Base-by-base conservation (phyloP, 805 yeast genomes). In the Yarrowia sp. region DNA sequence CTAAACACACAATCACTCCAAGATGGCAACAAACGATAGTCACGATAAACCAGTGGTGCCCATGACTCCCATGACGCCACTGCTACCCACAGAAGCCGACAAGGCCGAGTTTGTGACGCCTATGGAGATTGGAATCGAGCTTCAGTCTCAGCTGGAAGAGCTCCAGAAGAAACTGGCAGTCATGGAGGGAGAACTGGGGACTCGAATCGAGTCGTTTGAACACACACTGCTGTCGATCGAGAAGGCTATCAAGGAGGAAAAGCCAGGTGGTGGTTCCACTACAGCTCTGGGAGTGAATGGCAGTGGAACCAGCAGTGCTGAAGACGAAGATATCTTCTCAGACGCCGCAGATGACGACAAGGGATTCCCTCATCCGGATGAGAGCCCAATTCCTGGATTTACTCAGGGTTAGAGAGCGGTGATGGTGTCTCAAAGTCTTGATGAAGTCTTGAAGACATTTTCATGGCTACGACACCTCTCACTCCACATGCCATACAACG, bases 81-180 rank as follows among this genome's bases (percentile, higher is more conserved):
- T 58, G 14, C 24, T 58, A 17, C 64, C 64, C 17, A 58, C 64
- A 7, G 64, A 58, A 19, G 64, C 64, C 40, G 64, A 58, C 9
- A 58, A 58, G 24, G 66, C 55, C 46, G 66, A 61, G 38, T 61
- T 61, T 46, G 55, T 61, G 46, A 61, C 66, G 2, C 55, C 66
- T 9, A 61, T 47, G 55, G 66, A 61, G 34, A 47, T 61, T 24
- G 66, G 66, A 7, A 46, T 34, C 30, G 66, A 46, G 46, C 43
- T 61, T 8, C 66, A 47, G 44, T 24, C 38, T 24, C 66, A 61
- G 36, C 53, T 61, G 43, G 66, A 61, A 7, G 66, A 61, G 44
- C 38, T 61, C 3, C 53, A 47, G 38, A 46, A 61, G 55, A 61
- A 61, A 17, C 55, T 61, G 55, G 53, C 55, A 5, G 66, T 61